phyloP scores from a whole-genome alignment of 805 yeast species.

The Blastobotrys terrestris region DNA sequence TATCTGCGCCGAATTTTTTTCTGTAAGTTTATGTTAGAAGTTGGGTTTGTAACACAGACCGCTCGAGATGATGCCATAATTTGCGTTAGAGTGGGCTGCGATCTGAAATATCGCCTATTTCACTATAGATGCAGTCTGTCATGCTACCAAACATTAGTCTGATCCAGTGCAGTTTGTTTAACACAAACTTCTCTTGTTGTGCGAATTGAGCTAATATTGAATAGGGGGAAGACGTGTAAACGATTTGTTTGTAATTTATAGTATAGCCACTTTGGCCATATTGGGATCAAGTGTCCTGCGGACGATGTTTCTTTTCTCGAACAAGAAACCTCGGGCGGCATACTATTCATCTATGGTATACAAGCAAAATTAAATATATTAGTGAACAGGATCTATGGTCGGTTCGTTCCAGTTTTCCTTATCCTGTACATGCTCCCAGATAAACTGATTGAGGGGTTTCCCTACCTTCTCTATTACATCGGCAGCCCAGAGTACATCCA shows the following conservation, averaged over 20 bases:
- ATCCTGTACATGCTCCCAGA: constrained; percentile 19
- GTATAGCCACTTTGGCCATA: too few species aligned
- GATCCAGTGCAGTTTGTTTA: too few species aligned
- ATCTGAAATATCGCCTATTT: constrained; percentile 8
- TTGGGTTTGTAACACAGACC: too few species aligned
- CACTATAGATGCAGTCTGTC: constrained; percentile 4
- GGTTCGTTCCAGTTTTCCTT: constrained; percentile 7
- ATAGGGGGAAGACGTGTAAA: too few species aligned
- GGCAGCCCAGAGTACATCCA: constrained; percentile 91
- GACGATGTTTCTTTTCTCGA: too few species aligned
- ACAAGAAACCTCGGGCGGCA: too few species aligned
- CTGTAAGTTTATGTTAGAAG: too few species aligned
- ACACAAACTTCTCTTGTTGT: too few species aligned
- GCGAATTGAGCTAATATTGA: too few species aligned
- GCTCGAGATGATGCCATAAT: constrained; percentile 9
- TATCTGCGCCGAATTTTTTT: background rate
- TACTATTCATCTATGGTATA: too few species aligned
- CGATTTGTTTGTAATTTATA: too few species aligned
- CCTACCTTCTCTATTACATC: constrained; percentile 68
- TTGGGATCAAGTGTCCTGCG: background rate
- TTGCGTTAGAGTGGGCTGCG: constrained; percentile 8
- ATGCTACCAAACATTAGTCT: constrained; percentile 8
- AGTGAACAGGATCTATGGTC: background rate
- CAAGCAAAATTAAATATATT: too few species aligned
- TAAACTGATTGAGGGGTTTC: constrained; percentile 29